Evolutionary conservation across 2,329 filamentous ascomycete species (phyloP).

Genomic region (Venturia carpophila): DNA sequence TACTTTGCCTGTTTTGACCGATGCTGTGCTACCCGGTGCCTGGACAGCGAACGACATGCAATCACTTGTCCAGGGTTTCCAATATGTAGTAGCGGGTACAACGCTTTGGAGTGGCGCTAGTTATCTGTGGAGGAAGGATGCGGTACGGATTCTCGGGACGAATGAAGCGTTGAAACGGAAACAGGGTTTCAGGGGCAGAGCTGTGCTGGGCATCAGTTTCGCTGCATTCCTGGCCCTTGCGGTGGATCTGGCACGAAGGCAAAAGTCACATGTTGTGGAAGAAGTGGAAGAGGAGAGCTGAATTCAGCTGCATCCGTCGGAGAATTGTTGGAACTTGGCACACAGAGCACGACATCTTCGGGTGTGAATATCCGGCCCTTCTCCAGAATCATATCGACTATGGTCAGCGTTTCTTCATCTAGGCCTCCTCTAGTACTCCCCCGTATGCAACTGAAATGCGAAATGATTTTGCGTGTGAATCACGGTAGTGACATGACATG

Average conservation of each 20-base stretch:
- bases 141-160: conserved; percentile 69
- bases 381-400: neutral
- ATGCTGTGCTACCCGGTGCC: conserved; percentile 34
- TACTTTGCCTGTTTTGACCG: conserved; percentile 50
- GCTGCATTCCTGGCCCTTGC: conserved; percentile 37
- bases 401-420: neutral
- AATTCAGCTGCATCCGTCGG: neutral
- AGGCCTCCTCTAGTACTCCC: too few relatives aligned
- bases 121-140: conserved; percentile 84
- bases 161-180: conserved; percentile 41
- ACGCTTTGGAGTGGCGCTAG: conserved; percentile 91
- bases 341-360: too few relatives aligned
- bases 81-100: conserved; percentile 77
- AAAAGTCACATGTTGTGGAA: neutral
- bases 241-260: conserved; percentile 18
- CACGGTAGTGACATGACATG: too few relatives aligned
- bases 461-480: too few relatives aligned
- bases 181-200: conserved; percentile 40
- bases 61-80: conserved; percentile 36
- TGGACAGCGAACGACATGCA: conserved; percentile 44
- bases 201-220: conserved; percentile 41
- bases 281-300: neutral
- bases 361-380: neutral
- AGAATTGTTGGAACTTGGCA: neutral
- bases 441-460: too few relatives aligned